phyloP scores from a whole-genome alignment of 23 red algal species.

The Agarophyton chilense region DNA sequence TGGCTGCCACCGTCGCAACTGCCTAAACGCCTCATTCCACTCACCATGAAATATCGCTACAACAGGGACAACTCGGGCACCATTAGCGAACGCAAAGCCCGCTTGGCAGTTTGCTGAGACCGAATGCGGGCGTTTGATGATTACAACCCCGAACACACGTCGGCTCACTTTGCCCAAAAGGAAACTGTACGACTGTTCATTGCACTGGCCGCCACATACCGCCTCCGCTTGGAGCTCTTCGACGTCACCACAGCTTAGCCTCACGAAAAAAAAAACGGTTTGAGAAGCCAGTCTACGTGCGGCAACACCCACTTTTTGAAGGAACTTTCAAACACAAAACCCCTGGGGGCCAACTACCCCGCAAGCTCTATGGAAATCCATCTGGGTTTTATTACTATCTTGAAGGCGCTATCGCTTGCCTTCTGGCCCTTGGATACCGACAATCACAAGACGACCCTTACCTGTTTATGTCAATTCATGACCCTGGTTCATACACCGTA shows the following conservation, averaged over 20 bases:
- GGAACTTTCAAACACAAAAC: neutral
- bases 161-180: constrained; percentile 11
- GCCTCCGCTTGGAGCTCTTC: constrained; percentile 11
- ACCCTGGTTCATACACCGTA: neutral
- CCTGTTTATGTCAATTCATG: neutral
- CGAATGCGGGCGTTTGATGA: constrained; percentile 5
- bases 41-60: constrained; percentile 14
- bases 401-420: neutral
- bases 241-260: constrained; percentile 32
- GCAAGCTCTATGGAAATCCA: constrained; percentile 25
- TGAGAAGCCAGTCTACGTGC: constrained; percentile 16
- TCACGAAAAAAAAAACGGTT: neutral
- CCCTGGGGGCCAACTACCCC: neutral
- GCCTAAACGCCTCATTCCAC: neutral
- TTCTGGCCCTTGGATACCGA: neutral
- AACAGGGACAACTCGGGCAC: neutral
- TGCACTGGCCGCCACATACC: neutral
- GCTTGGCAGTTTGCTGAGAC: constrained; percentile 1
- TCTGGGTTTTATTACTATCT: constrained; percentile 2
- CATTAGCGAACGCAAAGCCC: constrained; percentile 22
- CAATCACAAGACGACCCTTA: constrained; percentile 17
- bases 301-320: constrained; percentile 23
- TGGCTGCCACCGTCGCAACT: neutral
- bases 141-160: constrained; percentile 18
- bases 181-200: neutral